A percentile compares a stretch with the other conserved stretches of the same genome.
These are phyloP conservation scores for Lipomyces yamadae DNA, from an alignment of 805 yeast genomes.

Conservation along the genomic window DNA sequence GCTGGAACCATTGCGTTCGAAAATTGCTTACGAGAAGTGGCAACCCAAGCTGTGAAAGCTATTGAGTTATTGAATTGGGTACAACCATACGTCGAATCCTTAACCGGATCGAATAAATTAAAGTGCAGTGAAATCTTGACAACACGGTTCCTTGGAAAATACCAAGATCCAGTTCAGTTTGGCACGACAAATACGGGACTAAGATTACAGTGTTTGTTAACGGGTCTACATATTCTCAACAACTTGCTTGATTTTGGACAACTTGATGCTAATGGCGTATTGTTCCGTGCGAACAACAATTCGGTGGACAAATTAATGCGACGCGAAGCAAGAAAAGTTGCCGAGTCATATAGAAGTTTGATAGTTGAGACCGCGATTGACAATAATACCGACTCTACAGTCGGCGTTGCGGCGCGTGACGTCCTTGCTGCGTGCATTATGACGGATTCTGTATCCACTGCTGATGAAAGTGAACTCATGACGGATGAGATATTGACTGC, in stretches of 20 bases:
- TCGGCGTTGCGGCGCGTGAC: slow-evolving; percentile 9
- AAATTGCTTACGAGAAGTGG: slow-evolving; percentile 5
- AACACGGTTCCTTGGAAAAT: slow-evolving; percentile 14
- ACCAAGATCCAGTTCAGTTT: slow-evolving; percentile 18
- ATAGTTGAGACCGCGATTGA: slow-evolving; percentile 40
- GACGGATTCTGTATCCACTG: slow-evolving; percentile 21
- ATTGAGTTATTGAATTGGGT: slow-evolving; percentile 31
- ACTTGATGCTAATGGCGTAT: not conserved
- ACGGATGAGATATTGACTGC: slow-evolving; percentile 18
- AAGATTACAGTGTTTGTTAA: slow-evolving; percentile 7
- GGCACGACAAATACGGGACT: slow-evolving; percentile 8
- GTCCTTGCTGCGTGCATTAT: slow-evolving; percentile 20
- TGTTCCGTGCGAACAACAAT: not conserved
- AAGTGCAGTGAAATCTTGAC: slow-evolving; percentile 22
- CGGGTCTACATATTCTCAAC: slow-evolving; percentile 18
- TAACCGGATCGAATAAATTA: slow-evolving; percentile 24
- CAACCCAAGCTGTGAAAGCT: slow-evolving; percentile 29
- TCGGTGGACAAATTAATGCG: slow-evolving; percentile 33
- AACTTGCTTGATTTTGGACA: slow-evolving; percentile 13
- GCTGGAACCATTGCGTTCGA: slow-evolving; percentile 41
- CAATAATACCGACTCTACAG: not conserved
- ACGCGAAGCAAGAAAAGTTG: slow-evolving; percentile 53
- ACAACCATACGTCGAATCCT: slow-evolving; percentile 24
- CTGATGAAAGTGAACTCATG: slow-evolving; percentile 27
- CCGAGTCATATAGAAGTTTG: slow-evolving; percentile 52